Base-by-base conservation (phyloP, 495 filamentous ascomycete genomes). In the Neurospora sublineolata region DNA sequence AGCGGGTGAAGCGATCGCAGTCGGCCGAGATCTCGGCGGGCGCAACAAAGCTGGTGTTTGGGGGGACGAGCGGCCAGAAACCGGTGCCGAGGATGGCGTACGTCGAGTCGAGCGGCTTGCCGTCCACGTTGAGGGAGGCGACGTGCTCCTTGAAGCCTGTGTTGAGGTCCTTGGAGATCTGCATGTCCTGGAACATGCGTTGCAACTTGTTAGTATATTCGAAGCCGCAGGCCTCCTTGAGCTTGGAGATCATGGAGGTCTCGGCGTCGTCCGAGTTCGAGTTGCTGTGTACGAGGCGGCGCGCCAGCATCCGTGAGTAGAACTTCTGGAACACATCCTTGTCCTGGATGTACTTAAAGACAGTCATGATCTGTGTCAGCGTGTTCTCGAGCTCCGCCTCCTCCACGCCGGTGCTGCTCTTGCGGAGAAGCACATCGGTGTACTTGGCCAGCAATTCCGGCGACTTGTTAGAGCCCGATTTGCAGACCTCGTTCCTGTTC, bases 251-350 rank as follows among this genome's bases (percentile, higher is more conserved):
- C 95, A 99, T 99, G 80, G 92, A 97, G 0, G 94, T 97, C 82
- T 99, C 95, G 0, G 95, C 94, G 80, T 99, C 96, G 75, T 97
- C 94, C 16, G 94, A 97, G 2, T 94, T 94, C 2, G 95, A 97
- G 76, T 89, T 97, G 80, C 90, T 91, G 79, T 97, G 93, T 9
- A 99, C 96, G 70, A 99, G 83, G 72, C 95, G 92, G 80, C 97
- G 94, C 67, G 95, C 96, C 73, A 99, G 83, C 90, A 94, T 95
- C 68, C 94, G 92, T 10, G 96, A 96, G 82, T 99, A 99, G 82
- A 97, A 98, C 80, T 97, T 98, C 81, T 98, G 96, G 86, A 98
- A 99, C 8, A 99, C 95, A 80, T 99, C 95, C 83, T 98, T 98
- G 82, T 99, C 95, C 77, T 99, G 96, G 75, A 99, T 97, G 83